phyloP scores from a whole-genome alignment of 1,139 yeast genomes.

The Arxiozyma slooffiae region DNA sequence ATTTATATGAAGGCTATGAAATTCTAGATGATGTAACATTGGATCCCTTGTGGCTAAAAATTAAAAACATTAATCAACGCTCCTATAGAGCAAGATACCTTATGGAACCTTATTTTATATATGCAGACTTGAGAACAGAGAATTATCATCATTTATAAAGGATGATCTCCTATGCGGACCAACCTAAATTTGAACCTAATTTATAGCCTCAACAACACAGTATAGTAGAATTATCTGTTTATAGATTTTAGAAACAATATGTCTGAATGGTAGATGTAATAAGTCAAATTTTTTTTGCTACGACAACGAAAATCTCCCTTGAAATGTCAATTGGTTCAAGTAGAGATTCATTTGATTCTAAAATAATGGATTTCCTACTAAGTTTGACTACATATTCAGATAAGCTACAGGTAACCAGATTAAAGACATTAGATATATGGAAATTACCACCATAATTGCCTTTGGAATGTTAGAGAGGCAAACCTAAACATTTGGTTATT shows the following conservation, averaged over 20 bases:
- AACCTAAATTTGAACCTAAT: conserved; percentile 69
- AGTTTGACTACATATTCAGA: conserved; percentile 27
- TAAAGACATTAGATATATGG: conserved; percentile 72
- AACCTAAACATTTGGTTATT: conserved; percentile 23
- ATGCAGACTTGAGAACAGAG: conserved; percentile 66
- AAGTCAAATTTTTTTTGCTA: conserved; percentile 73
- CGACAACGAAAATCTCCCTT: conserved; percentile 58
- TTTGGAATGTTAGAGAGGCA: conserved; percentile 1
- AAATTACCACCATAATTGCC: conserved; percentile 51
- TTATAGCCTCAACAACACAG: conserved; percentile 62
- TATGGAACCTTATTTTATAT: conserved; percentile 80
- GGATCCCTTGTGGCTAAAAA: conserved; percentile 48
- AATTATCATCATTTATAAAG: conserved; percentile 55
- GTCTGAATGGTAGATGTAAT: conserved; percentile 78
- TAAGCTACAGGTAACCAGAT: conserved; percentile 38
- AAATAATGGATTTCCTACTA: conserved; percentile 2
- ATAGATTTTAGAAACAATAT: conserved; percentile 39
- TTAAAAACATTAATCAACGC: conserved; percentile 64
- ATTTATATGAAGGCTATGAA: conserved; percentile 32
- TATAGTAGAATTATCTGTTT: conserved; percentile 41
- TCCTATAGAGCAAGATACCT: conserved; percentile 82
- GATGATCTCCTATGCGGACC: conserved; percentile 55
- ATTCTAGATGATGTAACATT: conserved; percentile 20
- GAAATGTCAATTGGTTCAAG: conserved; percentile 56
- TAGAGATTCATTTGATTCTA: conserved; percentile 32